Conservation (phyloP, 2,329 filamentous ascomycete species). For the Pestalotiopsis sp. region DNA sequence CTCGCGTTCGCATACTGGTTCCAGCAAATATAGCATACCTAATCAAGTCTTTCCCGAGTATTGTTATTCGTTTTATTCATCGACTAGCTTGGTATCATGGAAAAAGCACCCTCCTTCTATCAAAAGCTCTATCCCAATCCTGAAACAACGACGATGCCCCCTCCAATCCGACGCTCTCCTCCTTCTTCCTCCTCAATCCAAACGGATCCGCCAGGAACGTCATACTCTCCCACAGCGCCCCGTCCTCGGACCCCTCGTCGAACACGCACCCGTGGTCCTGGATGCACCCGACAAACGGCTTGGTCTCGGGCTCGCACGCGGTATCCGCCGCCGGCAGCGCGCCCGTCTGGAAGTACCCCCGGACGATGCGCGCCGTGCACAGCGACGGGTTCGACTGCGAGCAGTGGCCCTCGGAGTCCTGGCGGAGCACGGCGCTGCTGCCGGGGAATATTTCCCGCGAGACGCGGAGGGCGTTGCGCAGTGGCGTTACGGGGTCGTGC, state of each 20-base stretch:
- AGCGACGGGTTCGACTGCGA: slow-evolving; percentile 13
- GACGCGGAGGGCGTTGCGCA: slow-evolving; percentile 6
- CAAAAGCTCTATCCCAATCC: not conserved
- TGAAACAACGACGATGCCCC: not conserved
- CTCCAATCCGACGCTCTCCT: not conserved
- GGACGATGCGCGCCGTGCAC: slow-evolving; percentile 6
- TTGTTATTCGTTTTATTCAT: too few relatives aligned
- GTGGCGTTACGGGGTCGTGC: slow-evolving; percentile 11
- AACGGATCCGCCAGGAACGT: not conserved
- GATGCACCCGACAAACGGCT: slow-evolving; percentile 5
- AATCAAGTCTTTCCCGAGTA: too few relatives aligned
- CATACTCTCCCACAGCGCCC: slow-evolving; percentile 6
- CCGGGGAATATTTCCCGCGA: slow-evolving; percentile 9
- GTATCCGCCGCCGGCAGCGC: slow-evolving; percentile 1
- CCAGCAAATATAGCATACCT: too few relatives aligned
- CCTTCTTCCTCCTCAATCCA: not conserved
- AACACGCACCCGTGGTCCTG: not conserved
- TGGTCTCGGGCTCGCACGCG: slow-evolving; percentile 10
- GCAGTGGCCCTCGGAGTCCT: slow-evolving; percentile 12
- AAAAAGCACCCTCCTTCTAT: not conserved
- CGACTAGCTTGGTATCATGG: not conserved
- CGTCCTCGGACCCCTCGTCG: not conserved
- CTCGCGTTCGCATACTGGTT: too few relatives aligned
- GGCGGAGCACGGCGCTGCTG: slow-evolving; percentile 10
- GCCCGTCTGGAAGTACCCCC: slow-evolving; percentile 11